These are phyloP conservation scores for Monosporascus sp. DNA, from an alignment of 2,329 filamentous ascomycete species.

Conservation along the genomic window DNA sequence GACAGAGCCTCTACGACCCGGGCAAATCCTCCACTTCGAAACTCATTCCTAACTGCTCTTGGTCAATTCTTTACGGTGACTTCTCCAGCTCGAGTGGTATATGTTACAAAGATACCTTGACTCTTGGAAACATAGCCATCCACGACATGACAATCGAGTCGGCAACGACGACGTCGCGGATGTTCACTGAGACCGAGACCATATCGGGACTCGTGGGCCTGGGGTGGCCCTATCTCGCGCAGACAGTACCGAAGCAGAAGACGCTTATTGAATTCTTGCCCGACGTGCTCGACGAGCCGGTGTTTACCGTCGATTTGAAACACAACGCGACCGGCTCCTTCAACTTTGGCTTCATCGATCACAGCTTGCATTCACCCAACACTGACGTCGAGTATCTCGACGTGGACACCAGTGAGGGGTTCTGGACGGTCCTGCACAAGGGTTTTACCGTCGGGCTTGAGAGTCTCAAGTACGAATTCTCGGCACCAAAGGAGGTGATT, in stretches of 20 bases:
- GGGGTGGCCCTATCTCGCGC: conserved; percentile 39
- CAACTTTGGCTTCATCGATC: conserved; percentile 45
- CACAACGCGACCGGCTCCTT: conserved; percentile 43
- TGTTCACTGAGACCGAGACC: conserved; percentile 35
- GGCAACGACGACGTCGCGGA: conserved; percentile 36
- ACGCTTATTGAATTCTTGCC: conserved; percentile 40
- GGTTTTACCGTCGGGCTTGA: conserved; percentile 29
- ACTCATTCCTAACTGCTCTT: conserved; percentile 37
- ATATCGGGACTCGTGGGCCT: conserved; percentile 50
- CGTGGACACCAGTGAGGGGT: conserved; percentile 47
- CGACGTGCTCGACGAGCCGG: conserved; percentile 31
- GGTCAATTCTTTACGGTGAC: conserved; percentile 45
- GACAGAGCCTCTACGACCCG: conserved; percentile 36
- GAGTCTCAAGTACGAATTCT: conserved; percentile 29
- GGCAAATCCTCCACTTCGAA: conserved; percentile 38
- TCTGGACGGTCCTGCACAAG: conserved; percentile 33
- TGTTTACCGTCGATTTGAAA: conserved; percentile 47
- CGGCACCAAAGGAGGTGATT: conserved; percentile 44
- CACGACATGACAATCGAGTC: conserved; percentile 43
- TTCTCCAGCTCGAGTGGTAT: conserved; percentile 34
- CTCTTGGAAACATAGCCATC: conserved; percentile 39
- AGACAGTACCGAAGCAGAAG: conserved; percentile 35
- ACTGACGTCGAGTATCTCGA: conserved; percentile 39
- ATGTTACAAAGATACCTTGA: conserved; percentile 46
- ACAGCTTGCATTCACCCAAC: conserved; percentile 24